phyloP scores from a whole-genome alignment of 805 yeast species.

The Ogataea philodendri region DNA sequence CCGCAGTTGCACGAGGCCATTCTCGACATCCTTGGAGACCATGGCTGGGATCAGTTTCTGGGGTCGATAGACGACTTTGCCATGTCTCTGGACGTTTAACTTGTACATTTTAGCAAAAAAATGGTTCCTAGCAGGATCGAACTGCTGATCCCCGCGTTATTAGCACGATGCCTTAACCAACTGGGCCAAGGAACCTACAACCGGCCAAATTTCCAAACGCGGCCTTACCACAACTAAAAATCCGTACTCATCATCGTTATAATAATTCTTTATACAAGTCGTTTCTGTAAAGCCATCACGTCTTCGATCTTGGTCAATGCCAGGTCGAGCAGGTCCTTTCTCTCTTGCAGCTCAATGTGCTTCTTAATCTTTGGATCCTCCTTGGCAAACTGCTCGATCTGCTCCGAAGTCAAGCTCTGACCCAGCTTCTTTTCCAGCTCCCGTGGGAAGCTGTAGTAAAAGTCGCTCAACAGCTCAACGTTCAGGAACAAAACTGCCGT shows the following conservation, averaged over 20 bases:
- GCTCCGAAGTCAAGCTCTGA: constrained; percentile 62
- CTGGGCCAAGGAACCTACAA: constrained; percentile 42
- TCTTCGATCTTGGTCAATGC: constrained; percentile 85
- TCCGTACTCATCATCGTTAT: background rate
- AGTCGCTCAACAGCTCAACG: constrained; percentile 91
- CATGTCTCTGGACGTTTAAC: constrained; percentile 22
- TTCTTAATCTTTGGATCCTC: constrained; percentile 89
- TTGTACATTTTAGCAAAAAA: background rate
- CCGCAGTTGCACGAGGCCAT: constrained; percentile 23
- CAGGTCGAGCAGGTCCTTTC: constrained; percentile 81
- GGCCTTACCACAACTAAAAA: background rate
- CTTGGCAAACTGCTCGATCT: constrained; percentile 84
- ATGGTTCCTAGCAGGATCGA: constrained; percentile 89
- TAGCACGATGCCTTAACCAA: constrained; percentile 47
- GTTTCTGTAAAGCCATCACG: constrained; percentile 64
- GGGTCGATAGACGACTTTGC: constrained; percentile 30
- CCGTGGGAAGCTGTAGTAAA: constrained; percentile 93
- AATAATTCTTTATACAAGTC: constrained; percentile 15
- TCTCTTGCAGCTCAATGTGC: constrained; percentile 90
- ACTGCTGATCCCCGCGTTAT: constrained; percentile 68
- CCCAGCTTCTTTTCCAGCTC: constrained; percentile 80
- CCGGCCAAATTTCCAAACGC: background rate
- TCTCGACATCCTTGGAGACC: constrained; percentile 31
- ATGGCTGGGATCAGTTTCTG: constrained; percentile 32
- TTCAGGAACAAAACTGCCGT: constrained; percentile 91